Evolutionary conservation across 2,329 filamentous ascomycete genomes (phyloP).

Genomic region (Chrysoporthe deuterocubensis): DNA sequence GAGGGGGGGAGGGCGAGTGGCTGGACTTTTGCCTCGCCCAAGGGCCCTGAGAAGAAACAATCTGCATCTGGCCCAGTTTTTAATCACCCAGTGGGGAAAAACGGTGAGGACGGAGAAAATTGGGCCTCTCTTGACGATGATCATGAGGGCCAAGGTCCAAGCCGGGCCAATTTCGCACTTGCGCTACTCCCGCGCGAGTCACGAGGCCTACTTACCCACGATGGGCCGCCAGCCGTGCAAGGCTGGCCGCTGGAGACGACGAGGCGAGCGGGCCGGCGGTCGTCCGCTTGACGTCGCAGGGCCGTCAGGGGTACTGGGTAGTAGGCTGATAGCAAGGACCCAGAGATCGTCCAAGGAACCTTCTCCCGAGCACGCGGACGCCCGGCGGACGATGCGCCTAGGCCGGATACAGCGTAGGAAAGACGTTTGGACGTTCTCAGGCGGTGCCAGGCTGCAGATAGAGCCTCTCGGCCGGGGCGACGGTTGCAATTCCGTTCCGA

Average conservation of each 20-base stretch:
- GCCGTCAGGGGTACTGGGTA: constrained; percentile 18
- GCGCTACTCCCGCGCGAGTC: constrained; percentile 22
- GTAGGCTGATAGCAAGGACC: background rate
- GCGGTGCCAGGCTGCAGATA: background rate
- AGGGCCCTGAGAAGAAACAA: constrained; percentile 20
- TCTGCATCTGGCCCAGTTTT: constrained; percentile 20
- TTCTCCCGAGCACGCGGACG: background rate
- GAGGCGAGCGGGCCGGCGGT: constrained; percentile 21
- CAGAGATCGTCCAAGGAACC: background rate
- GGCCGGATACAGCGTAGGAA: background rate
- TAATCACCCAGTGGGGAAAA: constrained; percentile 24
- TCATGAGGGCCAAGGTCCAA: constrained; percentile 13
- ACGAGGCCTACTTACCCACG: constrained; percentile 6
- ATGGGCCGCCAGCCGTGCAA: constrained; percentile 8
- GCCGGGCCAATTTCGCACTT: constrained; percentile 12
- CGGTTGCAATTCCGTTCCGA: background rate
- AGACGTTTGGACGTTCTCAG: background rate
- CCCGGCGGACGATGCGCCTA: background rate
- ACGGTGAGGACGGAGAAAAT: constrained; percentile 25
- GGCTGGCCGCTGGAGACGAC: constrained; percentile 16
- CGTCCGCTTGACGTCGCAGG: constrained; percentile 24
- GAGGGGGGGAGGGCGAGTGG: background rate
- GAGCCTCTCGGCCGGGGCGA: constrained; percentile 1
- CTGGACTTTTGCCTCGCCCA: constrained; percentile 7
- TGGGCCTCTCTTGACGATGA: constrained; percentile 16